Conservation (phyloP, 2,329 filamentous ascomycete genomes). For the Penicillium sp. region DNA sequence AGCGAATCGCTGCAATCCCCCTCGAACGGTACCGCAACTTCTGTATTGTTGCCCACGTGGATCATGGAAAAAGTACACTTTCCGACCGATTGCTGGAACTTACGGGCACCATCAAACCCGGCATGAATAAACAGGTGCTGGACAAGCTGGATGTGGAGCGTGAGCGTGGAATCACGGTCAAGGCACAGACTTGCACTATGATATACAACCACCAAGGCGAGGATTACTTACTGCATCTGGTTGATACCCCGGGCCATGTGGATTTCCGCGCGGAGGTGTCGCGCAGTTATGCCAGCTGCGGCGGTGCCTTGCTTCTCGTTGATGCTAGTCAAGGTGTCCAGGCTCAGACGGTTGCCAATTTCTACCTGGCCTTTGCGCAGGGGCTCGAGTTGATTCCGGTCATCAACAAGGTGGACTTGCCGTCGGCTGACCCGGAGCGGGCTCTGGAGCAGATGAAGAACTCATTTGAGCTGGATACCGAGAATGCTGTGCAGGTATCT, state of each 20-base stretch:
- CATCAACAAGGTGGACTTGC: conserved; percentile 93
- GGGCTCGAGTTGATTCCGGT: conserved; percentile 81
- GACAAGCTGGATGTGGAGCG: conserved; percentile 97
- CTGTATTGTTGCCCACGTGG: conserved; percentile 97
- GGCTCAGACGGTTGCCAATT: conserved; percentile 97
- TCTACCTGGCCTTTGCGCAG: conserved; percentile 93
- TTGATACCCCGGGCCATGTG: conserved; percentile 95
- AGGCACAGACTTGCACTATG: conserved; percentile 98
- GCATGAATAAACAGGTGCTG: conserved; percentile 87
- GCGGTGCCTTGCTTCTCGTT: conserved; percentile 83
- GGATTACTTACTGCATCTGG: conserved; percentile 89
- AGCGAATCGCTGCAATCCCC: conserved; percentile 48
- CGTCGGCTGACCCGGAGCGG: conserved; percentile 77
- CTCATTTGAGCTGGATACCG: conserved; percentile 79
- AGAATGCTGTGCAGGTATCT: conserved; percentile 70
- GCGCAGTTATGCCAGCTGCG: conserved; percentile 90
- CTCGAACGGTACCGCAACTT: conserved; percentile 71
- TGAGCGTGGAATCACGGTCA: conserved; percentile 94
- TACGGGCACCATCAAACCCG: conserved; percentile 84
- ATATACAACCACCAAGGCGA: conserved; percentile 78
- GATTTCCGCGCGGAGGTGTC: conserved; percentile 97
- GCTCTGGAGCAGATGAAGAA: conserved; percentile 80
- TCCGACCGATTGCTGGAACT: conserved; percentile 87
- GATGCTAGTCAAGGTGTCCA: conserved; percentile 96
- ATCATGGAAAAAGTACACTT: conserved; percentile 96